phyloP scores from a whole-genome alignment of 192 early-diverging fungal genomes.

The Podila clonocystis region DNA sequence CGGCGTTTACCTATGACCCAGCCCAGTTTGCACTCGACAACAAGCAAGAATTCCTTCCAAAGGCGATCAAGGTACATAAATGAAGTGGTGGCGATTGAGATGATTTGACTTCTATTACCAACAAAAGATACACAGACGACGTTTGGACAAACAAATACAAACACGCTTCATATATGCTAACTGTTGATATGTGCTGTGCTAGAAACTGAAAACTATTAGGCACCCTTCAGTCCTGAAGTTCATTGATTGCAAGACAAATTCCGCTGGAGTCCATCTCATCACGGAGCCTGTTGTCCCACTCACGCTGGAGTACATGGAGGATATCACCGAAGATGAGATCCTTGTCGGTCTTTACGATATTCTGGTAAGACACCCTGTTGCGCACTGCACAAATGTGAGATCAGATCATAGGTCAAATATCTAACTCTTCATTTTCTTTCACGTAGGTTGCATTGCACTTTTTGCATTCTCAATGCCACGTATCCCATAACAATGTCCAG shows the following conservation, averaged over 20 bases:
- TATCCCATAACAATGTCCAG: slow-evolving; percentile 48
- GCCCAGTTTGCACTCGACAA: slow-evolving; percentile 39
- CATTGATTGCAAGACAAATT: slow-evolving; percentile 44
- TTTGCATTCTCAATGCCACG: slow-evolving; percentile 49
- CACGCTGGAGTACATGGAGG: slow-evolving; percentile 38
- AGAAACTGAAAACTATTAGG: slow-evolving; percentile 50
- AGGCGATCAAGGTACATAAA: slow-evolving; percentile 39
- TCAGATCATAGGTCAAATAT: background rate
- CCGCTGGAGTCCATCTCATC: slow-evolving; percentile 44
- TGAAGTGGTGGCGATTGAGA: too few species aligned
- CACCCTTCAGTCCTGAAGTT: slow-evolving; percentile 49
- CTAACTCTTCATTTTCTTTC: background rate
- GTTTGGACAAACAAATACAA: too few species aligned
- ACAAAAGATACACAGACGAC: background rate
- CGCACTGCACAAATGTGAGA: too few species aligned
- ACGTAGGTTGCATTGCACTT: slow-evolving; percentile 46
- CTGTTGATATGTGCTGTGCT: background rate
- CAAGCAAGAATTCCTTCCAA: slow-evolving; percentile 44
- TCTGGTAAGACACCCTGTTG: slow-evolving; percentile 15
- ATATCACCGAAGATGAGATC: slow-evolving; percentile 41
- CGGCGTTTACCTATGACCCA: slow-evolving; percentile 44
- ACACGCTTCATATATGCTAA: background rate
- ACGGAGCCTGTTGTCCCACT: slow-evolving; percentile 37
- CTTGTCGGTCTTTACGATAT: slow-evolving; percentile 48
- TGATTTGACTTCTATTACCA: background rate